Conservation (phyloP, 1,284 basidiomycete species). For the Coniophora puteana region DNA sequence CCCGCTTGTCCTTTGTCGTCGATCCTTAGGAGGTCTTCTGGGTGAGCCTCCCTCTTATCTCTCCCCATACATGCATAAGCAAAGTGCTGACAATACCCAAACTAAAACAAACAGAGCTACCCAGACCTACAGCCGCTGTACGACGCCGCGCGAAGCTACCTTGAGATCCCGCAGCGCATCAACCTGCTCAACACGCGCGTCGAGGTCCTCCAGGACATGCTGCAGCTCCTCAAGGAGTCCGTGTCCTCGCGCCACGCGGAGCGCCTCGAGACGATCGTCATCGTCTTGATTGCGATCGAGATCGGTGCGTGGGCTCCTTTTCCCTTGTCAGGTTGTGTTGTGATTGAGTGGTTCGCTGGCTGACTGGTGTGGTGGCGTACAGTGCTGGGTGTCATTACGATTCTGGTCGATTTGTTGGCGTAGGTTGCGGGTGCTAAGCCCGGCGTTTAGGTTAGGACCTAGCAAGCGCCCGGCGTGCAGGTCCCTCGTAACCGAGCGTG, state of each 20-base stretch:
- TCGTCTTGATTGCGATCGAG: conserved; percentile 87
- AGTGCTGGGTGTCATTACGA: conserved; percentile 72
- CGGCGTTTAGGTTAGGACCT: too few species aligned
- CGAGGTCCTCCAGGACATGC: conserved; percentile 95
- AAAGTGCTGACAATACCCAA: conserved; percentile 8
- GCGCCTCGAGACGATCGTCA: conserved; percentile 93
- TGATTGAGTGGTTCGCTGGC: conserved; percentile 6
- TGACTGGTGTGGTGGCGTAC: too few species aligned
- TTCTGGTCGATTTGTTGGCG: conserved; percentile 63
- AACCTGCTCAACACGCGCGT: conserved; percentile 93
- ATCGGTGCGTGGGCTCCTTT: conserved; percentile 51
- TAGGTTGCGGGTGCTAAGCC: too few species aligned
- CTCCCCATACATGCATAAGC: conserved; percentile 10
- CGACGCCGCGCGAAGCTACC: conserved; percentile 88
- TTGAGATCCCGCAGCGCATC: conserved; percentile 93
- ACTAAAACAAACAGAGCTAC: conserved; percentile 74
- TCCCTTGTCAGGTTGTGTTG: conserved; percentile 7
- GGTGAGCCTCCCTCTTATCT: conserved; percentile 42
- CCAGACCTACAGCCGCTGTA: conserved; percentile 96
- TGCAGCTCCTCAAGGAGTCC: conserved; percentile 92
- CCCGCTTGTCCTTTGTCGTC: conserved; percentile 7
- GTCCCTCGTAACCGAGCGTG: too few species aligned
- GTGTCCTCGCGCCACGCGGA: conserved; percentile 91
- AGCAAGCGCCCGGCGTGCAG: too few species aligned
- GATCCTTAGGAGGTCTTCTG: conserved; percentile 83